phyloP scores from a whole-genome alignment of 1,284 basidiomycete genomes.

The Apiotrichum akiyoshidainum region DNA sequence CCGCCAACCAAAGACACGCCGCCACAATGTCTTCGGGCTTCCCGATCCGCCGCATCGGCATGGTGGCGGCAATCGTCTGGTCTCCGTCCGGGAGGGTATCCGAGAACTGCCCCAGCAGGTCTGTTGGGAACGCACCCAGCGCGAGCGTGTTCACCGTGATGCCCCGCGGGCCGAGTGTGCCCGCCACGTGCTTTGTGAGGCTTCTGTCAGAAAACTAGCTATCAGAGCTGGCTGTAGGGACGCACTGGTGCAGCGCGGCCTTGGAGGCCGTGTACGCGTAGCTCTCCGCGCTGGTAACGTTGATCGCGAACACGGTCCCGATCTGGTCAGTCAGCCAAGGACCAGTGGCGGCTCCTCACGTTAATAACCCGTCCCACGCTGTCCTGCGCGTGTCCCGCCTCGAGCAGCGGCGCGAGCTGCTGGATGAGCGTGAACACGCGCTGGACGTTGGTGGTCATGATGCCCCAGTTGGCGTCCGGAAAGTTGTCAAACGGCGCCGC shows the following conservation, averaged over 20 bases:
- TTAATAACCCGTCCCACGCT: slow-evolving; percentile 60
- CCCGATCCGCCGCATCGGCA: slow-evolving; percentile 59
- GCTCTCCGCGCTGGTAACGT: slow-evolving; percentile 60
- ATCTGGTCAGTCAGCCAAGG: slow-evolving; percentile 52
- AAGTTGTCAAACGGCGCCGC: slow-evolving; percentile 59
- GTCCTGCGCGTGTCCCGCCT: slow-evolving; percentile 55
- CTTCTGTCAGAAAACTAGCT: too few species aligned
- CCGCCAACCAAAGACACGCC: slow-evolving; percentile 7
- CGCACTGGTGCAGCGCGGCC: slow-evolving; percentile 50
- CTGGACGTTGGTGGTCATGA: slow-evolving; percentile 64
- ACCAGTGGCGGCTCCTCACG: slow-evolving; percentile 52
- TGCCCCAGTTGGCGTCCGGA: slow-evolving; percentile 50
- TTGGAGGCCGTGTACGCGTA: slow-evolving; percentile 69
- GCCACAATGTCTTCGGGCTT: slow-evolving; percentile 60
- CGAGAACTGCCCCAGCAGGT: slow-evolving; percentile 54
- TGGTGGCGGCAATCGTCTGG: slow-evolving; percentile 52
- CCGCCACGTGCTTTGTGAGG: slow-evolving; percentile 52
- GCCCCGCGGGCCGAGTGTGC: slow-evolving; percentile 59
- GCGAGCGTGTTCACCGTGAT: slow-evolving; percentile 64
- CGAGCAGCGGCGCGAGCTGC: slow-evolving; percentile 61
- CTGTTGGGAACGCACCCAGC: slow-evolving; percentile 53
- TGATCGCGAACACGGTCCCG: slow-evolving; percentile 62
- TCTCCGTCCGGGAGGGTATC: slow-evolving; percentile 53
- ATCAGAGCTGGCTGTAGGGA: too few species aligned
- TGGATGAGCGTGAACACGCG: slow-evolving; percentile 67